Conservation (phyloP, 495 filamentous ascomycete genomes). For the Penicillium canariense region DNA sequence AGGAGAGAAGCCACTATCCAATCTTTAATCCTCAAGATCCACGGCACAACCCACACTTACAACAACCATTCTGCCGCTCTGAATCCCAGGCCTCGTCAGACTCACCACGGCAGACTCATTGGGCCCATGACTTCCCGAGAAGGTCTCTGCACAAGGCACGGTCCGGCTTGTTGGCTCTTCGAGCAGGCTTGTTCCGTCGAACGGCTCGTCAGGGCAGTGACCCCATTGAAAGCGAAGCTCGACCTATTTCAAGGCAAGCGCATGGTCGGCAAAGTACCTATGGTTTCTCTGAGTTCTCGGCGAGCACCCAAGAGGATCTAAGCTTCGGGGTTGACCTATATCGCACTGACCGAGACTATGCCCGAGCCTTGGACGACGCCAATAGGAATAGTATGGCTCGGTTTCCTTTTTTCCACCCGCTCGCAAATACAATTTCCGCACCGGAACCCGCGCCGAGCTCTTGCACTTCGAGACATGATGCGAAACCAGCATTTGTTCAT, state of each 20-base stretch:
- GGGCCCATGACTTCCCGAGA: constrained; percentile 30
- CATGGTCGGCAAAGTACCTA: background rate
- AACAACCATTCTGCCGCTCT: constrained; percentile 5
- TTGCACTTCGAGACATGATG: background rate
- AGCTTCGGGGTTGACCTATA: constrained; percentile 34
- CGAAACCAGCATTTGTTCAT: background rate
- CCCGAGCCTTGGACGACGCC: background rate
- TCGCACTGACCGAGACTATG: constrained; percentile 24
- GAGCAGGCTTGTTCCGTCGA: constrained; percentile 26
- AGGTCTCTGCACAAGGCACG: constrained; percentile 35
- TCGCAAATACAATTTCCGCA: background rate
- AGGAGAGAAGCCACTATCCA: constrained; percentile 37
- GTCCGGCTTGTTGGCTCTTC: constrained; percentile 32
- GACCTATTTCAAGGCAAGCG: background rate
- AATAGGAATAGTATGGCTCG: background rate
- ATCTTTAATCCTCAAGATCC: constrained; percentile 37
- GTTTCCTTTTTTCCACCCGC: background rate
- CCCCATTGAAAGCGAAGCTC: background rate
- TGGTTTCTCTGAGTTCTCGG: constrained; percentile 11
- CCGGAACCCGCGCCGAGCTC: background rate
- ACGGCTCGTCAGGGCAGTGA: constrained; percentile 4
- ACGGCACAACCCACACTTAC: constrained; percentile 32
- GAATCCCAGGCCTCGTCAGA: constrained; percentile 12
- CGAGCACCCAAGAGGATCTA: constrained; percentile 34
- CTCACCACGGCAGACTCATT: constrained; percentile 17